A percentile compares a stretch with the other conserved stretches of the same genome.
Evolutionary conservation across 805 yeast genomes (phyloP).

Genomic region (Candida sonorensis): DNA sequence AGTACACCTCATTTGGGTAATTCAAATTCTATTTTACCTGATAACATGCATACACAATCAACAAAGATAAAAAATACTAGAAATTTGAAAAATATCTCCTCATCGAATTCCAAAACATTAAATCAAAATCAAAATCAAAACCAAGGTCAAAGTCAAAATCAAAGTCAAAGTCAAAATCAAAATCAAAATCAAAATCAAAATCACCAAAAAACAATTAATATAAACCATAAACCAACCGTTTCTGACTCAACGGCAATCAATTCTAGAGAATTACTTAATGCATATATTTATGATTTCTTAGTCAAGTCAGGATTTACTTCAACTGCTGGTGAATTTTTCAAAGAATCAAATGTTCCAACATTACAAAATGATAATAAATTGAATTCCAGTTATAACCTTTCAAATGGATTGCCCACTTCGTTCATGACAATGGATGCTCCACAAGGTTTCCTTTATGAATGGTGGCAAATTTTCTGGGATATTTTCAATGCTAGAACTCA

Average conservation of each 20-base stretch:
- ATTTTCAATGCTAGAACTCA: constrained; percentile 76
- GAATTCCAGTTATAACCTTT: not conserved
- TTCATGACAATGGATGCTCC: constrained; percentile 71
- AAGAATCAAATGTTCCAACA: constrained; percentile 67
- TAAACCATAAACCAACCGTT: constrained; percentile 23
- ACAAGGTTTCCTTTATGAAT: constrained; percentile 79
- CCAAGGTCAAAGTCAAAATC: no score
- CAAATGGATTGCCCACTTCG: constrained; percentile 39
- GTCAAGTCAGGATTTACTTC: constrained; percentile 63
- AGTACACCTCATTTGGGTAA: no score
- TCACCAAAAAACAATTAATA: no score
- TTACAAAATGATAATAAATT: constrained; percentile 18
- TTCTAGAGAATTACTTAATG: constrained; percentile 60
- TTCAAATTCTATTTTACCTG: no score
- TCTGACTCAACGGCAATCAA: constrained; percentile 41
- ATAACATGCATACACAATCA: no score
- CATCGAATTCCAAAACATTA: no score
- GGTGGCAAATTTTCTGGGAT: constrained; percentile 98
- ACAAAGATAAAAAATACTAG: no score
- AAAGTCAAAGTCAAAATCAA: no score
- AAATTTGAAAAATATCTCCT: no score
- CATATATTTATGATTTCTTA: constrained; percentile 81
- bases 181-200: no score
- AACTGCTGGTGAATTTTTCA: constrained; percentile 67
- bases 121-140: no score